Base-by-base conservation (phyloP, 78 protist species). In the Dictyostelium firmibasis region DNA sequence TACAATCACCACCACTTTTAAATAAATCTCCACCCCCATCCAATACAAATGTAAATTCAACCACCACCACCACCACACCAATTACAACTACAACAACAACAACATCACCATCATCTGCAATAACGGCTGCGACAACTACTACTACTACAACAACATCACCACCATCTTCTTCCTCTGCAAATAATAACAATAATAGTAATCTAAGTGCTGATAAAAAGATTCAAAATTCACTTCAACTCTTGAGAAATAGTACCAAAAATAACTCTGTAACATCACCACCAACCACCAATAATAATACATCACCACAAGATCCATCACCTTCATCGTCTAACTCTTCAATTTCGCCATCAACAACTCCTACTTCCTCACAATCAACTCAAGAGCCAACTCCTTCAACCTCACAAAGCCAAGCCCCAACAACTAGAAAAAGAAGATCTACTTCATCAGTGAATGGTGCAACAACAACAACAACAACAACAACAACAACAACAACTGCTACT, bases 141-240 rank as follows among this genome's bases (percentile, higher is more conserved):
- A 3, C 67, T 20, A 57, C 67, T 16, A 16, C 67, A 57, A 20
- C 25, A 3, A 57, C 67, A 20, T 20, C 9, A 50, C 1, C 62
- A 10, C 18, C 0, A 11, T 4, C 76, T 16, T 25, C 25, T 14
- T 25, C 11, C 4, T 64, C 74, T 7, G 5, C 25, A 25, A 64
- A 50, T 16, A 50, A 50, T 50, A 47, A 47, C 16, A 50, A 16
- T 16, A 50, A 50, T 50, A 50, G 16, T 50, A 67, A 67, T 67
- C 27, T 67, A 27, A 67, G 75, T 47, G 70, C 81, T 1, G 93
- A 88, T 35, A 44, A 76, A 38, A 88, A 88, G 36, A 79, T 88
- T 44, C 93, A 88, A 43, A 33, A 27, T 27, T 76, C 86, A 31
- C 67, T 88, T 0, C 86, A 78, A 78, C 27, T 31, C 33, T 13